Base-by-base conservation (phyloP, 257 asterid genomes). In the Salvia miltiorrhiza region DNA sequence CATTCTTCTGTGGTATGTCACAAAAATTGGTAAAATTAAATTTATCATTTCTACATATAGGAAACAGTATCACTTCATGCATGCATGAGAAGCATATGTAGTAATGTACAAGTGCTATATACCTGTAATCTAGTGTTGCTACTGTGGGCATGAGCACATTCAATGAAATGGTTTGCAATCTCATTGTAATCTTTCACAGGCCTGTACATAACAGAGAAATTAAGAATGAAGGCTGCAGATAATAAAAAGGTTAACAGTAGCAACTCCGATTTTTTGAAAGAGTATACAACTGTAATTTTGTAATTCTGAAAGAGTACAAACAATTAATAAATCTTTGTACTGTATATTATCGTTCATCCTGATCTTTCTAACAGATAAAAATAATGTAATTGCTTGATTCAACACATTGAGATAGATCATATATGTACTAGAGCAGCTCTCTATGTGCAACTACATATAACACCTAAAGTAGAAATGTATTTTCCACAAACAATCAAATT, bases 161-260 rank as follows among this genome's bases (percentile, higher is more conserved):
- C 90, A 55, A 88, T 70, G 76, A 85, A 90, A 71, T 93, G 99
- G 82, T 65, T 74, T 45, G 97, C 88, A 44, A 93, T 81, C 85
- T 88, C 95, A 67, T 90, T 86, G 75, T 80, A 82, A 77, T 88
- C 87, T 43, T 60, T 81, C 73, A 92, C 87, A 52, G 93, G 87
- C 87, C 96, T 89, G 88, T 66, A 74, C 58, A 39, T 47, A 24
- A 12, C 40, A 41, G 68, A 54, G 11, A 33, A 64, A 24, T 37
- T 20, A 48, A 39, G 23, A 20, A 28, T 23, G 55, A 53, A 40
- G 52, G 13, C 11, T 5, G 19, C 54, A 40, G 28, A 63, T 23
- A 1, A 37, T 35, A n/a, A 45, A 32, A 37, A 11, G 35, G 62
- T 26, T 28, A 48, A 20, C 63, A 16, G 16, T 40, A 4, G 30